A percentile compares a stretch with the other conserved stretches of the same genome.
These are phyloP conservation scores for Leishmania braziliensis DNA, from an alignment of 208 protist genomes.

Conservation along the genomic window DNA sequence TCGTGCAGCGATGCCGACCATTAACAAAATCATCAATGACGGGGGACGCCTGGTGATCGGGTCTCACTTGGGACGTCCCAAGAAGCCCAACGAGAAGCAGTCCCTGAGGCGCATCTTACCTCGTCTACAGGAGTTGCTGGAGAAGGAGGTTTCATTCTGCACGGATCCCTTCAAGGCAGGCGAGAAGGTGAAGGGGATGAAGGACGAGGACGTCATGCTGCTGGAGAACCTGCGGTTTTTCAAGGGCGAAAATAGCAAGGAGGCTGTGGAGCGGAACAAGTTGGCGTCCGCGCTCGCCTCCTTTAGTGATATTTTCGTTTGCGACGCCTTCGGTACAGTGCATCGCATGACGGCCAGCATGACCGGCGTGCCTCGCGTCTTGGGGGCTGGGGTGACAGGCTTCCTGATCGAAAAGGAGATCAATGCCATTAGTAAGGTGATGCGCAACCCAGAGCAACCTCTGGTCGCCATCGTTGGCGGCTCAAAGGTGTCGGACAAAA, in stretches of 20 bases:
- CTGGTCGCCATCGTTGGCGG: slow-evolving; percentile 97
- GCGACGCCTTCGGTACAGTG: slow-evolving; percentile 99
- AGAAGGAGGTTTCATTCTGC: slow-evolving; percentile 59
- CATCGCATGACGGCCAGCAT: slow-evolving; percentile 98
- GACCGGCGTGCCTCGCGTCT: slow-evolving; percentile 86
- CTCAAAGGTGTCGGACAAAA: slow-evolving; percentile 99
- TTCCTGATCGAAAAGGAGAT: slow-evolving; percentile 99
- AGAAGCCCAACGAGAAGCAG: slow-evolving; percentile 91
- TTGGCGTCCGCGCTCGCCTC: slow-evolving; percentile 90
- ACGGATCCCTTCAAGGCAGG: slow-evolving; percentile 56
- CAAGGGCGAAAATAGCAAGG: slow-evolving; percentile 97
- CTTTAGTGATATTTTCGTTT: slow-evolving; percentile 98
- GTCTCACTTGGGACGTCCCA: slow-evolving; percentile 98
- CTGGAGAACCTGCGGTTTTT: slow-evolving; percentile 99
- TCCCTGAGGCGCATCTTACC: slow-evolving; percentile 94
- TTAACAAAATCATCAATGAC: slow-evolving; percentile 94
- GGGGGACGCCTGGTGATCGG: slow-evolving; percentile 93
- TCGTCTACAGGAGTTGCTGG: slow-evolving; percentile 91
- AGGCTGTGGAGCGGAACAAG: slow-evolving; percentile 58
- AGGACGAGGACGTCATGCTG: slow-evolving; percentile 94
- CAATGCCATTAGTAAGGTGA: slow-evolving; percentile 96
- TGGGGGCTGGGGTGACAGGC: slow-evolving; percentile 96
- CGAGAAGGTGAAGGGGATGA: slow-evolving; percentile 66
- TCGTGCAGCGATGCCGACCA: slow-evolving; percentile 95
- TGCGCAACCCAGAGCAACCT: slow-evolving; percentile 85